Conservation (phyloP, 2,329 filamentous ascomycete species). For the Aspergillus persii region DNA sequence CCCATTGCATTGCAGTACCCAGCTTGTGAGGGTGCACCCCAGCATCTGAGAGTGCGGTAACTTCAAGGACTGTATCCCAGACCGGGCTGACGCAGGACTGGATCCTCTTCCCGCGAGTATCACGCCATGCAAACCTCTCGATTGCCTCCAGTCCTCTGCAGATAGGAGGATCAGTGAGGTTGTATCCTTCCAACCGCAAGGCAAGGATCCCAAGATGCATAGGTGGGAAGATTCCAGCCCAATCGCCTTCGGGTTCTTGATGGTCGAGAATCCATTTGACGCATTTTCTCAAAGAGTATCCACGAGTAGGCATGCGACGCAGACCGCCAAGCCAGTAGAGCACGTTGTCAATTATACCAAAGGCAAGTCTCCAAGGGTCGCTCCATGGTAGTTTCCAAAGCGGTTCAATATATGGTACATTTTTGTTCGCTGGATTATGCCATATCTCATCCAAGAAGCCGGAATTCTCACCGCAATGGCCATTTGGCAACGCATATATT, state of each 20-base stretch:
- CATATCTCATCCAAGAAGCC: constrained; percentile 36
- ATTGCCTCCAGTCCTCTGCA: constrained; percentile 24
- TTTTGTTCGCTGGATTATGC: constrained; percentile 22
- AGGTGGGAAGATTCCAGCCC: constrained; percentile 30
- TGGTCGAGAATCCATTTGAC: constrained; percentile 32
- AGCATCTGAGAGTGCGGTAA: too few relatives aligned
- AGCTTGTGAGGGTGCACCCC: too few relatives aligned
- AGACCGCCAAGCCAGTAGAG: constrained; percentile 14
- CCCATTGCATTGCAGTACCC: constrained; percentile 28
- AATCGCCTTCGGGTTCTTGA: constrained; percentile 31
- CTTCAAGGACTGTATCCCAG: constrained; percentile 39
- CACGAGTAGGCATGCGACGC: too few relatives aligned
- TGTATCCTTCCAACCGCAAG: constrained; percentile 25
- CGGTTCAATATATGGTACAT: constrained; percentile 15
- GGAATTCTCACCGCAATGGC: constrained; percentile 4
- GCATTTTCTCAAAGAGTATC: constrained; percentile 13
- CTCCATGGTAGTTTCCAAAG: constrained; percentile 5
- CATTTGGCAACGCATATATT: constrained; percentile 30
- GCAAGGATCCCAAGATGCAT: constrained; percentile 28
- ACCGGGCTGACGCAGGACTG: constrained; percentile 30
- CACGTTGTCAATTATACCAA: constrained; percentile 21
- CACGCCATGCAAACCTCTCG: constrained; percentile 24
- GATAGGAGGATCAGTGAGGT: constrained; percentile 18
- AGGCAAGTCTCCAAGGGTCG: too few relatives aligned
- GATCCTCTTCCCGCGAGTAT: constrained; percentile 26